A percentile compares a stretch with the other conserved stretches of the same genome.
These are phyloP conservation scores for Torrubiellomyces zombiae DNA, from an alignment of 2,329 filamentous ascomycete genomes.

Conservation along the genomic window DNA sequence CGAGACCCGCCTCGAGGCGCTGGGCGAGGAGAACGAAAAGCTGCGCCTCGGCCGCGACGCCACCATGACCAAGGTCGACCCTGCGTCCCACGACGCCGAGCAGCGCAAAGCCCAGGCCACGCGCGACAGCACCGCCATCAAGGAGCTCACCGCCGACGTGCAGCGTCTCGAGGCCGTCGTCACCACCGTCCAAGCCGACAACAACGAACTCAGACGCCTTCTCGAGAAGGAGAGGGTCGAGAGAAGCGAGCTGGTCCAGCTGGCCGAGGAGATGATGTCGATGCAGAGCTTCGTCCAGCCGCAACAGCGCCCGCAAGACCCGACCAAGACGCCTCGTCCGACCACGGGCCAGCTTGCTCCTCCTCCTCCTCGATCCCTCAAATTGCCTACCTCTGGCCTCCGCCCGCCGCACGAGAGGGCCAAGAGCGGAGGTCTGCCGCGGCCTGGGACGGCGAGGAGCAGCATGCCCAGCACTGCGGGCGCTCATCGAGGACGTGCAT, in stretches of 20 bases:
- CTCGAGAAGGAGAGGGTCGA: constrained; percentile 63
- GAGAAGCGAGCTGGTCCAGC: constrained; percentile 66
- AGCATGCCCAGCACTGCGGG: too few species aligned
- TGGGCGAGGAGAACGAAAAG: constrained; percentile 59
- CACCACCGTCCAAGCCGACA: constrained; percentile 51
- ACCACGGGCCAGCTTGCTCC: too few species aligned
- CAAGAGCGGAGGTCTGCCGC: constrained; percentile 27
- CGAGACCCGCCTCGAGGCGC: constrained; percentile 51
- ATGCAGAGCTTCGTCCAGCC: constrained; percentile 36
- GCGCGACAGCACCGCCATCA: constrained; percentile 48
- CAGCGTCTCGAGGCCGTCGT: constrained; percentile 61
- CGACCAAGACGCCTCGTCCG: constrained; percentile 21
- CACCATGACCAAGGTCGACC: constrained; percentile 43
- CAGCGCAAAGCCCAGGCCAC: constrained; percentile 41
- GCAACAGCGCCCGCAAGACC: constrained; percentile 4
- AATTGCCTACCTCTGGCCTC: too few species aligned
- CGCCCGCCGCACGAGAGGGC: constrained; percentile 26
- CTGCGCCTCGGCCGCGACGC: constrained; percentile 49
- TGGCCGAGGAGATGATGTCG: constrained; percentile 71
- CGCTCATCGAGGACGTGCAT: too few species aligned
- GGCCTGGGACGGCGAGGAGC: constrained; percentile 36
- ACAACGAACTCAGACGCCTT: constrained; percentile 44
- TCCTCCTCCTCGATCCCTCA: too few species aligned
- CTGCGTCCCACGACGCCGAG: constrained; percentile 26
- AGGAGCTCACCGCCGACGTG: constrained; percentile 55